Percentiles rank a stretch among this genome's conserved stretches.
phyloP scores from a whole-genome alignment of 2,329 filamentous ascomycete genomes.

The Arthrobotrys entomopaga region DNA sequence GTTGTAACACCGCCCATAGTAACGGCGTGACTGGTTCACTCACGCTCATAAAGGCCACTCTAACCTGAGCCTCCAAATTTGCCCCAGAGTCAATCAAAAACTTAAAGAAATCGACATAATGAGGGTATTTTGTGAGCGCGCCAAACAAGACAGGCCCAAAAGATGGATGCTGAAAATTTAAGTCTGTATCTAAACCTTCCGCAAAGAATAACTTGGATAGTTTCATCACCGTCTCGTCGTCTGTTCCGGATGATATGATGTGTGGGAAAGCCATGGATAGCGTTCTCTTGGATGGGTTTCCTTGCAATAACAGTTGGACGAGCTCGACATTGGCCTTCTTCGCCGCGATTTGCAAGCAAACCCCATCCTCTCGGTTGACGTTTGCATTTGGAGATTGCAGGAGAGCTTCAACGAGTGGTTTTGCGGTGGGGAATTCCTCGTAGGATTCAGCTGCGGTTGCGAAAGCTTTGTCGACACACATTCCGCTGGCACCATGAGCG shows the following conservation, averaged over 20 bases:
- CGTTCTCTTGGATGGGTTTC: constrained; percentile 46
- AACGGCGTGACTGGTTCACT: constrained; percentile 45
- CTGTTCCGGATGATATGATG: constrained; percentile 43
- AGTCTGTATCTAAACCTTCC: constrained; percentile 37
- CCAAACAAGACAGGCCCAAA: constrained; percentile 48
- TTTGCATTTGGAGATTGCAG: constrained; percentile 42
- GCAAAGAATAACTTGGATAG: constrained; percentile 31
- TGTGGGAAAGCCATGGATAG: constrained; percentile 48
- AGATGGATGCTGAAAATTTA: constrained; percentile 46
- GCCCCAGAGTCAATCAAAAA: constrained; percentile 30
- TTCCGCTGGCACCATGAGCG: constrained; percentile 35
- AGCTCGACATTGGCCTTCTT: constrained; percentile 45
- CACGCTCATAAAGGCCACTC: constrained; percentile 43
- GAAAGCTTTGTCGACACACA: constrained; percentile 49
- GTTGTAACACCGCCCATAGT: constrained; percentile 46
- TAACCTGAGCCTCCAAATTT: constrained; percentile 36
- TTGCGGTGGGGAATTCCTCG: constrained; percentile 34
- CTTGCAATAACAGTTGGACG: constrained; percentile 25
- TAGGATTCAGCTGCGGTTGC: constrained; percentile 38
- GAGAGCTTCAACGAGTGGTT: constrained; percentile 38
- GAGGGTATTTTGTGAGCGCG: constrained; percentile 43
- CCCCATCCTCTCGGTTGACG: constrained; percentile 48
- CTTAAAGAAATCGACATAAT: constrained; percentile 41
- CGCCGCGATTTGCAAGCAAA: constrained; percentile 37
- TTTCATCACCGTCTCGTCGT: constrained; percentile 34